Conservation (phyloP, 768 basidiomycete species). For the Naganishia vishniacii region DNA sequence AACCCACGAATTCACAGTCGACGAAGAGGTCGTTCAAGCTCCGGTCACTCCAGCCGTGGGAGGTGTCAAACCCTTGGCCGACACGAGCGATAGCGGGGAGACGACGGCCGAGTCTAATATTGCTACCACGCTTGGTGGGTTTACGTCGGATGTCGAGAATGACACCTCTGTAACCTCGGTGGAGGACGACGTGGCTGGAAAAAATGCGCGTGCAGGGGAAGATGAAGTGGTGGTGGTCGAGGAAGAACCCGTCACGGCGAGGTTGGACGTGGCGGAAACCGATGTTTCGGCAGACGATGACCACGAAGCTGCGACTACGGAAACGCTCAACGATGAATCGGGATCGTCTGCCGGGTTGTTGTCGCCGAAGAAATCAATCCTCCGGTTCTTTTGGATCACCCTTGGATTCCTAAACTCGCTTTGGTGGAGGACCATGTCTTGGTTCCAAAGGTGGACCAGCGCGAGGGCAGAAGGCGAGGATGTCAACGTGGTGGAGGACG, state of each 20-base stretch:
- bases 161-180: background rate
- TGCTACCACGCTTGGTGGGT: no score
- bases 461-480: background rate
- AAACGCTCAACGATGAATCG: background rate
- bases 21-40: background rate
- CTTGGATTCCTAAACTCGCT: slow-evolving; percentile 6
- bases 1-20: background rate
- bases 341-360: no score
- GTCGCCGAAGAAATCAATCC: background rate
- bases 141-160: no score
- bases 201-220: background rate
- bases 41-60: background rate
- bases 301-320: no score
- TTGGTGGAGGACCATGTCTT: background rate
- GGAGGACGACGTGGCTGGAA: background rate
- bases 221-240: background rate
- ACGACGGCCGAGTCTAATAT: no score
- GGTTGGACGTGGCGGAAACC: no score
- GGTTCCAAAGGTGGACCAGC: background rate
- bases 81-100: background rate
- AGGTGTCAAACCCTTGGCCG: background rate
- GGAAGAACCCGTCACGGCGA: background rate
- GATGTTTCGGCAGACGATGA: no score
- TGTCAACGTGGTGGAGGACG: background rate
- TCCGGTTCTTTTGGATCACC: slow-evolving; percentile 16